A percentile compares a stretch with the other conserved stretches of the same genome.
phyloP scores from a whole-genome alignment of 306 rosid species.

The Lotus japonicus region DNA sequence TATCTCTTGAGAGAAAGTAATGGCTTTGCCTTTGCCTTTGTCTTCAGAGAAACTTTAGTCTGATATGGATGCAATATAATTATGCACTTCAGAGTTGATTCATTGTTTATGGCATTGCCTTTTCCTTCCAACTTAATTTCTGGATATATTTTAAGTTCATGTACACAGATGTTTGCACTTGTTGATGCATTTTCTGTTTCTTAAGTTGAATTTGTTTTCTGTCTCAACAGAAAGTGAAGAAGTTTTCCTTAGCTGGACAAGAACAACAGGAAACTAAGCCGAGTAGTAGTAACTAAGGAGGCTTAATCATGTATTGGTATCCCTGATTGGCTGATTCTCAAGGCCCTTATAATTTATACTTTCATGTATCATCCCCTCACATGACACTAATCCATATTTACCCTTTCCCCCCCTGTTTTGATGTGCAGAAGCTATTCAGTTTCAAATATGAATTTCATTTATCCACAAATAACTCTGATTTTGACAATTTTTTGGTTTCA shows the following conservation, averaged over 20 bases:
- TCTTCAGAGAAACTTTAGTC: no score
- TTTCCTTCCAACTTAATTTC: background rate
- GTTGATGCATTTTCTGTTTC: background rate
- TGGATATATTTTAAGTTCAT: background rate
- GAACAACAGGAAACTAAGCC: constrained; percentile 41
- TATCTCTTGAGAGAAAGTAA: background rate
- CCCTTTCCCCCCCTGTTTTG: background rate
- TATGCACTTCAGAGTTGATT: background rate
- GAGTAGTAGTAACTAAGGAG: constrained; percentile 28
- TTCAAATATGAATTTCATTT: background rate
- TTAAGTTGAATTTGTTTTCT: constrained; percentile 5
- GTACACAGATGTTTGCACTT: background rate
- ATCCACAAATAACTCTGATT: constrained; percentile 1
- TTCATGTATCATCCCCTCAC: background rate
- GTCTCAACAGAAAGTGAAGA: constrained; percentile 79
- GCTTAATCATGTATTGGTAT: constrained; percentile 30
- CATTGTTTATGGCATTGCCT: constrained; percentile 8
- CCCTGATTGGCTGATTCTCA: background rate
- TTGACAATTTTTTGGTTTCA: background rate
- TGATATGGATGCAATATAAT: no score
- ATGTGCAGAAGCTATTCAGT: constrained; percentile 7
- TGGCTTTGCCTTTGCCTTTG: background rate
- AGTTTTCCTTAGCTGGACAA: constrained; percentile 60
- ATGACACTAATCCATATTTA: background rate
- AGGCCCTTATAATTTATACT: background rate